Conservation (phyloP, 352 stramenopile genomes). For the Globisporangium nunn region DNA sequence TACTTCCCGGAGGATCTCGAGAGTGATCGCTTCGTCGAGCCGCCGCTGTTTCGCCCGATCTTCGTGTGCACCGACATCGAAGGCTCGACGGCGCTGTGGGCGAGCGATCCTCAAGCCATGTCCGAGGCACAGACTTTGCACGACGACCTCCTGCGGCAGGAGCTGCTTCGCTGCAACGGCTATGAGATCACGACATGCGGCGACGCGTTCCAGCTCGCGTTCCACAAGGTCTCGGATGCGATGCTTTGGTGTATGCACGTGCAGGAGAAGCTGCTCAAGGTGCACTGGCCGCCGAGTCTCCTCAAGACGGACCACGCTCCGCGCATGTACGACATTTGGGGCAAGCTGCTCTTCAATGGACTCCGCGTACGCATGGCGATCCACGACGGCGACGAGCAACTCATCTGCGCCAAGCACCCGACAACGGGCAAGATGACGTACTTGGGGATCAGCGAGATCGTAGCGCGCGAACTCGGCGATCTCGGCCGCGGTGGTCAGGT, state of each 20-base stretch:
- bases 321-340: constrained; percentile 51
- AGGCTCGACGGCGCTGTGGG: constrained; percentile 67
- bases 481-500: constrained; percentile 60
- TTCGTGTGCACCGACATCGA: constrained; percentile 85
- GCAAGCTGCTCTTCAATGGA: constrained; percentile 51
- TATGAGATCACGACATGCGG: constrained; percentile 81
- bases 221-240: constrained; percentile 58
- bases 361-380: constrained; percentile 76
- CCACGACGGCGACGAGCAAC: constrained; percentile 54
- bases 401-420: constrained; percentile 60
- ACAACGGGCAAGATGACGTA: constrained; percentile 79
- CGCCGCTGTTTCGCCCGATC: constrained; percentile 40
- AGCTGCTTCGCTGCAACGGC: constrained; percentile 45
- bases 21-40: constrained; percentile 32
- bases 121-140: constrained; percentile 59
- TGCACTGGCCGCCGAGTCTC: constrained; percentile 42
- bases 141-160: constrained; percentile 54
- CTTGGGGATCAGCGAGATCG: constrained; percentile 55
- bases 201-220: constrained; percentile 77
- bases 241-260: constrained; percentile 57
- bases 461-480: constrained; percentile 61
- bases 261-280: constrained; percentile 58
- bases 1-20: constrained; percentile 41
- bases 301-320: constrained; percentile 32
- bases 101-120: constrained; percentile 38